Evolutionary conservation across 129 eudicot genomes (phyloP).

Genomic region (Artemisia argyi): DNA sequence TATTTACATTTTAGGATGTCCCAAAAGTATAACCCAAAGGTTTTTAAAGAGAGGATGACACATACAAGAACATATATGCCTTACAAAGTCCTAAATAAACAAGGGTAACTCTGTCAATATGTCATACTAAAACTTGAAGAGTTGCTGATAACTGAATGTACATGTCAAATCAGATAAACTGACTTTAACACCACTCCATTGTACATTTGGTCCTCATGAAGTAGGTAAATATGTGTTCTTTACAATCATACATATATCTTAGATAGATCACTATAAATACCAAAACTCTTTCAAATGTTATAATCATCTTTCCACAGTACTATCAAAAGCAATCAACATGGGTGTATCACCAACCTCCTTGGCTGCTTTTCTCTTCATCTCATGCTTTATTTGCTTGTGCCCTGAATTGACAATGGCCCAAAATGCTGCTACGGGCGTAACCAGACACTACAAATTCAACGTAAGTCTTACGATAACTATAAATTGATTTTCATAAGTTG

Average conservation of each 20-base stretch:
- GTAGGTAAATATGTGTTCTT: slow-evolving; percentile 1
- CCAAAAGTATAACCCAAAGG: too few species aligned
- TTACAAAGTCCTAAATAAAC: not conserved
- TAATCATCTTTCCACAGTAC: too few species aligned
- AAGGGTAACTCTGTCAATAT: slow-evolving; percentile 8
- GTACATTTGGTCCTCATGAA: slow-evolving; percentile 23
- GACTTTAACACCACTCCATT: slow-evolving; percentile 51
- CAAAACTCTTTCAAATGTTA: too few species aligned
- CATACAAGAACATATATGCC: not conserved
- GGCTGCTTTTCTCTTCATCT: slow-evolving; percentile 25
- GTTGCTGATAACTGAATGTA: not conserved
- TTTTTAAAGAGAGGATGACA: not conserved
- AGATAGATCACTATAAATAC: too few species aligned
- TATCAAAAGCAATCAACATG: not conserved
- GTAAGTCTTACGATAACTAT: slow-evolving; percentile 14
- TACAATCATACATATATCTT: slow-evolving; percentile 18
- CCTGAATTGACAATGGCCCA: slow-evolving; percentile 29
- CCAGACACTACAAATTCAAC: slow-evolving; percentile 54
- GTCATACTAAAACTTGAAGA: not conserved
- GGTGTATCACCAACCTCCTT: slow-evolving; percentile 11
- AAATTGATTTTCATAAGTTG: not conserved
- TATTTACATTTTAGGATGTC: too few species aligned
- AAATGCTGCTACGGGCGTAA: slow-evolving; percentile 25
- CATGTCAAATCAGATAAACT: slow-evolving; percentile 35
- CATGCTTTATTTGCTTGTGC: slow-evolving; percentile 25